These are phyloP conservation scores for Ramularia collo-cygni DNA, from an alignment of 2,329 filamentous ascomycete species.

Conservation along the genomic window DNA sequence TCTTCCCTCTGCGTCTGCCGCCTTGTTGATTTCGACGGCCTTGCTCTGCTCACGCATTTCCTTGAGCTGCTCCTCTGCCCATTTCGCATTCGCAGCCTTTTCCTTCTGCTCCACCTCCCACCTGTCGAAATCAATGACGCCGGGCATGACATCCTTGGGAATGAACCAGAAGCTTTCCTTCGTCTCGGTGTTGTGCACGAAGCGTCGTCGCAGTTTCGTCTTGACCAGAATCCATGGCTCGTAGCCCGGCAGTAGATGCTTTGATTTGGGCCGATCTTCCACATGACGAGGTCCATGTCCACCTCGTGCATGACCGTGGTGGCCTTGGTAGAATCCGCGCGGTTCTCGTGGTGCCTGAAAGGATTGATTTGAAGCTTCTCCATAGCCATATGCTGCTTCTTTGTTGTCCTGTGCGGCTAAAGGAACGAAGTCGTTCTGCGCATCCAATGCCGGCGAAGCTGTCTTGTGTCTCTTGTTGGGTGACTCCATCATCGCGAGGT, in stretches of 20 bases:
- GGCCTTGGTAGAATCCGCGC: conserved; percentile 7
- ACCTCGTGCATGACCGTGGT: conserved; percentile 3
- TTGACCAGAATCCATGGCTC: conserved; percentile 89
- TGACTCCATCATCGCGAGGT: conserved; percentile 13
- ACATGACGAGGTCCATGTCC: conserved; percentile 27
- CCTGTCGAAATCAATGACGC: conserved; percentile 58
- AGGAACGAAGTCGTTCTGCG: conserved; percentile 23
- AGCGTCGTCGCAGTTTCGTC: conserved; percentile 81
- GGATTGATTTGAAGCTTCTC: conserved; percentile 9
- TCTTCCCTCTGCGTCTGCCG: conserved; percentile 14
- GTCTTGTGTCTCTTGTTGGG: conserved; percentile 22
- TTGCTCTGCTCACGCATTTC: conserved; percentile 21
- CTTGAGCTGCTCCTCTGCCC: conserved; percentile 27
- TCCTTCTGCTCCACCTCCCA: conserved; percentile 65
- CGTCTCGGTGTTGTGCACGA: conserved; percentile 81
- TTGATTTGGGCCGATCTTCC: conserved; percentile 72
- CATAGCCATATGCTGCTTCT: conserved; percentile 12
- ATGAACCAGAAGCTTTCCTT: conserved; percentile 94
- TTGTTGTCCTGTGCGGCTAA: conserved; percentile 7
- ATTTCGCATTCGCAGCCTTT: conserved; percentile 27
- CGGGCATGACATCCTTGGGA: conserved; percentile 76
- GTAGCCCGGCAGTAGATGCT: conserved; percentile 69
- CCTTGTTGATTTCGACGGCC: conserved; percentile 15
- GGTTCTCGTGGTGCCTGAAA: conserved; percentile 7
- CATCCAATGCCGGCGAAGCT: conserved; percentile 14